These are phyloP conservation scores for Phytophthora pisi DNA, from an alignment of 352 stramenopile genomes.

Conservation along the genomic window DNA sequence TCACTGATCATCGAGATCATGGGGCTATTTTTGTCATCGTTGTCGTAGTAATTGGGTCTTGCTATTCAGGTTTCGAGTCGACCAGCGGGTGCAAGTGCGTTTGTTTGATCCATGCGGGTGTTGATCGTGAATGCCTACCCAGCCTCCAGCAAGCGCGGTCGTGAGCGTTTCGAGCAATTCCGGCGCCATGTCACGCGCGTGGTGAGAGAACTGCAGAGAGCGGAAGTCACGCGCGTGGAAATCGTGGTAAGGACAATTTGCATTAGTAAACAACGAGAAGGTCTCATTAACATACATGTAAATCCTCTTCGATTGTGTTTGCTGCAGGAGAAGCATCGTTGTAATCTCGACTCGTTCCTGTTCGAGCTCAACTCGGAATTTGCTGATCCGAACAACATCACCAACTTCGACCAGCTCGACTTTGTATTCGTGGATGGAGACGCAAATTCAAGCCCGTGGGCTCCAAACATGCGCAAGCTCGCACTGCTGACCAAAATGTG, in stretches of 20 bases:
- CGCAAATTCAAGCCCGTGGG: slow-evolving; percentile 64
- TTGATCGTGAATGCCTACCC: slow-evolving; percentile 77
- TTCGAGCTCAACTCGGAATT: slow-evolving; percentile 83
- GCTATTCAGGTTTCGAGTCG: slow-evolving; percentile 5
- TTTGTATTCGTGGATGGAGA: slow-evolving; percentile 84
- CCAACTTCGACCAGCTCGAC: slow-evolving; percentile 81
- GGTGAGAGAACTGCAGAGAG: slow-evolving; percentile 61
- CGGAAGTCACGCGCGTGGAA: slow-evolving; percentile 67
- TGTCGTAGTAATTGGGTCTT: not conserved
- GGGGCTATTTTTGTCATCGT: slow-evolving; percentile 4
- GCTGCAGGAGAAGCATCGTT: slow-evolving; percentile 60
- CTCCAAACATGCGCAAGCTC: slow-evolving; percentile 65
- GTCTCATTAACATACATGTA: no score
- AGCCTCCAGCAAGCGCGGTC: slow-evolving; percentile 42
- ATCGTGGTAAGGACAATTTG: slow-evolving; percentile 46
- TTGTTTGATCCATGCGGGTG: slow-evolving; percentile 56
- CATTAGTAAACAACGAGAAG: not conserved
- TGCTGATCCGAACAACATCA: slow-evolving; percentile 63
- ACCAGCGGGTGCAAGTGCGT: not conserved
- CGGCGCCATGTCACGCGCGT: slow-evolving; percentile 52
- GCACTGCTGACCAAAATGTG: slow-evolving; percentile 80
- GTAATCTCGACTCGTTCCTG: slow-evolving; percentile 73
- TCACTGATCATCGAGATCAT: not conserved
- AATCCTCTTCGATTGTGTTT: not conserved
- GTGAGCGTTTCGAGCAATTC: slow-evolving; percentile 58